These are phyloP conservation scores for Camillea tinctor DNA, from an alignment of 2,329 filamentous ascomycete genomes.

Conservation along the genomic window DNA sequence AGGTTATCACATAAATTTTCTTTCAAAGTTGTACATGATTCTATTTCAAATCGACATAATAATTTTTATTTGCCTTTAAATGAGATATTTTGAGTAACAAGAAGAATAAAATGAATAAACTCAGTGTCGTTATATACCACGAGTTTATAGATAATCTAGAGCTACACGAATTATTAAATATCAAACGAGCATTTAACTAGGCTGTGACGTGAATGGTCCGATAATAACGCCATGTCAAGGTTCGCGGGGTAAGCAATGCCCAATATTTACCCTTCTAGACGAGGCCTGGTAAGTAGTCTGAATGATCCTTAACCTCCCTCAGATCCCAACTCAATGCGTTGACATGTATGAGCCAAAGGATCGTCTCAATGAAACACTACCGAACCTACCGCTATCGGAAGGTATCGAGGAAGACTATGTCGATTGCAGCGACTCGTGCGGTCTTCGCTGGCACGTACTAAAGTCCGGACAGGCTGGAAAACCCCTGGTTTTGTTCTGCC, in stretches of 20 bases:
- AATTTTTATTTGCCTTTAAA: too few species aligned
- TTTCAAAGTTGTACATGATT: too few species aligned
- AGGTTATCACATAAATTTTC: too few species aligned
- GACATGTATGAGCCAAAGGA: not conserved
- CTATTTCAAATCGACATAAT: too few species aligned
- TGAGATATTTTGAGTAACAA: too few species aligned
- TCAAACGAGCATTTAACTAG: not conserved
- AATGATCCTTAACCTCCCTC: not conserved
- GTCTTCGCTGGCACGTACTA: conserved; percentile 61
- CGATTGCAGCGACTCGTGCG: conserved; percentile 46
- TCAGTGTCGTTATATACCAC: too few species aligned
- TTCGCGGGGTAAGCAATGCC: not conserved
- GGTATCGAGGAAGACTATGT: conserved; percentile 56
- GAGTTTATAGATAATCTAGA: too few species aligned
- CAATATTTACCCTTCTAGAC: not conserved
- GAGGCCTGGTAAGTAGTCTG: too few species aligned
- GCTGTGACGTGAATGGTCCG: not conserved
- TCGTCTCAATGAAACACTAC: conserved; percentile 4
- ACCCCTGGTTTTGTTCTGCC: conserved; percentile 60
- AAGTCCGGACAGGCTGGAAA: conserved; percentile 46
- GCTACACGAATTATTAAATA: too few species aligned
- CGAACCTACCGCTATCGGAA: conserved; percentile 42
- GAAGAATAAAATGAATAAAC: too few species aligned
- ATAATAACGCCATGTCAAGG: not conserved
- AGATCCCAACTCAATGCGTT: not conserved